phyloP scores from a whole-genome alignment of 1,139 yeast species.

The Yamadazyma jaroonii region DNA sequence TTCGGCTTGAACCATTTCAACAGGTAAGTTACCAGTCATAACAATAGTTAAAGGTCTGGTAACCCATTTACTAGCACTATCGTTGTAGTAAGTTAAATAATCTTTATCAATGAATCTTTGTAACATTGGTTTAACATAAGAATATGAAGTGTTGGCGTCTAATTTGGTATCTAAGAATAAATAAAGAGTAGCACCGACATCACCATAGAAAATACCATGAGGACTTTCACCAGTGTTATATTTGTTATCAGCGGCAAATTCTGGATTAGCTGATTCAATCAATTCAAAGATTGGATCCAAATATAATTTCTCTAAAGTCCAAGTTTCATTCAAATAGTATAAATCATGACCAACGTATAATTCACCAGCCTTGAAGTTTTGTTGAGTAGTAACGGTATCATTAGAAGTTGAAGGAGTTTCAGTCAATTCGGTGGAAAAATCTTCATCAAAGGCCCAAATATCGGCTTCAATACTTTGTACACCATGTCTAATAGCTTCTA shows the following conservation, averaged over 20 bases:
- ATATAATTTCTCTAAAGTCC: conserved; percentile 51
- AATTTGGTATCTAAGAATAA: conserved; percentile 43
- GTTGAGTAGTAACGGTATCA: conserved; percentile 10
- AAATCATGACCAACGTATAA: conserved; percentile 67
- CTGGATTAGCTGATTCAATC: conserved; percentile 45
- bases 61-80: conserved; percentile 19
- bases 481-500: conserved; percentile 59
- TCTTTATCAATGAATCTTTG: conserved; percentile 32
- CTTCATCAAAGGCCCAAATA: conserved; percentile 51
- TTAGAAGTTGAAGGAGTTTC: conserved; percentile 20
- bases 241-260: conserved; percentile 13
- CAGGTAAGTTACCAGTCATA: conserved; percentile 41
- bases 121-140: conserved; percentile 26
- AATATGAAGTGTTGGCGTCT: conserved; percentile 31
- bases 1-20: conserved; percentile 27
- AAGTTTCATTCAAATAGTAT: conserved; percentile 37
- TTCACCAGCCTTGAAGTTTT: conserved; percentile 27
- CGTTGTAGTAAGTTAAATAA: conserved; percentile 33
- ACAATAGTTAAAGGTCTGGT: conserved; percentile 40
- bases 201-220: conserved; percentile 34
- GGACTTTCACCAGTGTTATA: conserved; percentile 11
- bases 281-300: conserved; percentile 50
- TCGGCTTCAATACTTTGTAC: conserved; percentile 69
- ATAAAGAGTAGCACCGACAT: conserved; percentile 37
- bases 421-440: conserved; percentile 23